Evolutionary conservation across 176 grass and related monocot species (phyloP).

Genomic region (Chrysopogon serrulatus): DNA sequence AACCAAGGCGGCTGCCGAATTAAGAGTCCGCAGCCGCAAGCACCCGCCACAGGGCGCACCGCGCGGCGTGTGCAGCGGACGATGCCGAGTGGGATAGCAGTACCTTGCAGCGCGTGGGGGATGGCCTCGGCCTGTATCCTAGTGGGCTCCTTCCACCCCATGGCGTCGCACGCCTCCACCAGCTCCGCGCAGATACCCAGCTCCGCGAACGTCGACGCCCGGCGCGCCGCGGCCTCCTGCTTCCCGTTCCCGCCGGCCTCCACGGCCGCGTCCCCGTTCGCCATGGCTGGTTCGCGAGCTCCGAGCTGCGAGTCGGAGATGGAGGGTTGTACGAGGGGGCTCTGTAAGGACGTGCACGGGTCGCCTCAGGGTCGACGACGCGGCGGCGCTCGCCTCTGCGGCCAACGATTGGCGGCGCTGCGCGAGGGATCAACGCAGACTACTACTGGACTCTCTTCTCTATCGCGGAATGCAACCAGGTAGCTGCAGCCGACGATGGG

Average conservation of each 20-base stretch:
- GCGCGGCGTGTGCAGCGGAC: too few species aligned
- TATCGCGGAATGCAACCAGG: too few species aligned
- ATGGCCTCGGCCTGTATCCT: slow-evolving; percentile 56
- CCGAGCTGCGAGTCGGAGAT: not conserved
- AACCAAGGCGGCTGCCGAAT: not conserved
- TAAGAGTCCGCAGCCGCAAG: not conserved
- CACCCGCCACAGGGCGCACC: not conserved
- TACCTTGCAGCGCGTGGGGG: slow-evolving; percentile 53
- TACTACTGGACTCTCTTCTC: too few species aligned
- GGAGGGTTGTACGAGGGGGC: too few species aligned
- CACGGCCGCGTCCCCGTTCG: not conserved
- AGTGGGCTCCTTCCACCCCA: slow-evolving; percentile 47
- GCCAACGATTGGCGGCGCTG: too few species aligned
- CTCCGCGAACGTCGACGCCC: slow-evolving; percentile 37
- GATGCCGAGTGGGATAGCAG: too few species aligned
- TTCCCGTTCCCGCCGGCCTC: not conserved
- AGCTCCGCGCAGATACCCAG: slow-evolving; percentile 50
- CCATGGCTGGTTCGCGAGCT: slow-evolving; percentile 1
- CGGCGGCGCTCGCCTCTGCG: too few species aligned
- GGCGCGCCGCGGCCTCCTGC: not conserved
- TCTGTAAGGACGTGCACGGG: too few species aligned
- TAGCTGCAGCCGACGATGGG: too few species aligned
- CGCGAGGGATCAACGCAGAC: too few species aligned
- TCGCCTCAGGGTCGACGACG: too few species aligned
- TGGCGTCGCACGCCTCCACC: slow-evolving; percentile 47